Conservation (phyloP, 345 rosid species). For the Erodium maritimum region DNA sequence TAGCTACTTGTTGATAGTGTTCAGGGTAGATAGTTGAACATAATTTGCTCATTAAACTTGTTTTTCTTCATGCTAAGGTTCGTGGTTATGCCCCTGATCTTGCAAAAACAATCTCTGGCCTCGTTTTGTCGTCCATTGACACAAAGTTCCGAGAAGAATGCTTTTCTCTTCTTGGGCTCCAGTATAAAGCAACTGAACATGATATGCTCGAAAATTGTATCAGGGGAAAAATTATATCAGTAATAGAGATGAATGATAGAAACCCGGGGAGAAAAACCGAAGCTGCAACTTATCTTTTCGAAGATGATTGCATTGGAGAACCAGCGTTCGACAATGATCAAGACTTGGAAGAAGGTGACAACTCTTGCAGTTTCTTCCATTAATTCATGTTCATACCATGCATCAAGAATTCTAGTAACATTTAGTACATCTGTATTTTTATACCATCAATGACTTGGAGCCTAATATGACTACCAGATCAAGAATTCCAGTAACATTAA, state of each 20-base stretch:
- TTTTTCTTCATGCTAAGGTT: constrained; percentile 31
- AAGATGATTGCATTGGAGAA: constrained; percentile 26
- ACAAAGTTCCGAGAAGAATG: constrained; percentile 65
- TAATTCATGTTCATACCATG: constrained; percentile 5
- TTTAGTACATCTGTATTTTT: no score
- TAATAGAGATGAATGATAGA: constrained; percentile 51
- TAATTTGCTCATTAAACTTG: not conserved
- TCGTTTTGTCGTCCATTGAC: constrained; percentile 60
- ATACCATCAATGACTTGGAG: no score
- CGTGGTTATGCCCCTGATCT: constrained; percentile 79
- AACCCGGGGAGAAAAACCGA: constrained; percentile 49
- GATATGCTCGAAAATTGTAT: constrained; percentile 47
- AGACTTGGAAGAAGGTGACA: constrained; percentile 38
- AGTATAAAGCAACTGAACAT: constrained; percentile 20
- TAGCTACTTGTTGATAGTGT: not conserved
- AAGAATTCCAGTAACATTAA: no score
- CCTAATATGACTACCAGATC: no score
- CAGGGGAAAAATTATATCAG: constrained; percentile 51
- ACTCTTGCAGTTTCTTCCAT: constrained; percentile 20
- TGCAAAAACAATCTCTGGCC: constrained; percentile 69
- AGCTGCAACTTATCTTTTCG: constrained; percentile 44
- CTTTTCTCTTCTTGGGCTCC: constrained; percentile 57
- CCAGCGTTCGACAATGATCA: constrained; percentile 22
- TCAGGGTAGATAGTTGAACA: constrained; percentile 1
- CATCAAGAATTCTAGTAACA: no score